phyloP scores from a whole-genome alignment of 768 basidiomycete genomes.

The Udeniomyces megalosporus region DNA sequence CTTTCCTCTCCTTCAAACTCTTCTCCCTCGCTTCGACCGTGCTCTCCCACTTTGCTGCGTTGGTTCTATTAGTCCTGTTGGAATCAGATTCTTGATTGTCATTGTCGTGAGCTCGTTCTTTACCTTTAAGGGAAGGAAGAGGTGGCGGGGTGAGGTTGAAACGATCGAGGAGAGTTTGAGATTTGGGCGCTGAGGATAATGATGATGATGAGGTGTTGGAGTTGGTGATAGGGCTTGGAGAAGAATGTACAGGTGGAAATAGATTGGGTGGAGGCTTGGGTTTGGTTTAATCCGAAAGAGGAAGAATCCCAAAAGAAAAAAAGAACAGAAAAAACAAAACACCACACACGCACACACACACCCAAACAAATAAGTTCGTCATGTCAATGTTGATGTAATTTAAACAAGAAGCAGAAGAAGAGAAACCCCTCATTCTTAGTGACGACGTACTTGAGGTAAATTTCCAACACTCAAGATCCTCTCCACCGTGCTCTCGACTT shows the following conservation, averaged over 20 bases:
- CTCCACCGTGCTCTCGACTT: slow-evolving; percentile 3
- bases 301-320: too few relatives aligned
- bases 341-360: too few relatives aligned
- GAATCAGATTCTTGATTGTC: background rate
- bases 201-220: background rate
- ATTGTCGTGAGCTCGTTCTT: slow-evolving; percentile 1
- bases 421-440: background rate
- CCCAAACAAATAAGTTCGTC: too few relatives aligned
- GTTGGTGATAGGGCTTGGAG: background rate
- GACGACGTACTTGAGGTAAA: background rate
- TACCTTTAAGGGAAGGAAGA: slow-evolving; percentile 6
- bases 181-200: background rate
- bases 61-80: background rate
- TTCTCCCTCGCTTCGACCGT: slow-evolving; percentile 24
- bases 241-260: background rate
- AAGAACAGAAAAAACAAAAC: too few relatives aligned
- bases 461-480: background rate
- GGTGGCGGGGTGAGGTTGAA: slow-evolving; percentile 2
- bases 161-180: slow-evolving; percentile 8
- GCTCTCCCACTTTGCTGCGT: slow-evolving; percentile 23
- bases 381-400: too few relatives aligned
- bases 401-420: background rate
- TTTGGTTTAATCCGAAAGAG: background rate
- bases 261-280: background rate
- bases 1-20: slow-evolving; percentile 26